Evolutionary conservation across 345 rosid species (phyloP).

Genomic region (Eucalyptus fibrosa): DNA sequence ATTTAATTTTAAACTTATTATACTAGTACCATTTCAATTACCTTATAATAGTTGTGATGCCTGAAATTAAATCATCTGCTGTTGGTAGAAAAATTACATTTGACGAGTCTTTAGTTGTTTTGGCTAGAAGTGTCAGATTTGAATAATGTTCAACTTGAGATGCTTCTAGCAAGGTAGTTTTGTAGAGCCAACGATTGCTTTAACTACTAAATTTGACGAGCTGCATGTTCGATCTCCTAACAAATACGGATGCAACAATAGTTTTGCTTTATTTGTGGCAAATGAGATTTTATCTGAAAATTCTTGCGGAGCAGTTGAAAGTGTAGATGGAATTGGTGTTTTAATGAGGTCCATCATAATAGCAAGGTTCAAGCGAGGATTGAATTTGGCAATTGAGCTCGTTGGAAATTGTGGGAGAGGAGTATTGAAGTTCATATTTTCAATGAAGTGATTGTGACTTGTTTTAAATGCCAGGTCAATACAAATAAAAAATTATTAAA

Average conservation of each 20-base stretch:
- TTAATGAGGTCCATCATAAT: no score
- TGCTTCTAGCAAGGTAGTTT: not conserved
- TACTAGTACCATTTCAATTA: no score
- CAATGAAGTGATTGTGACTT: no score
- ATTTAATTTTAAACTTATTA: no score
- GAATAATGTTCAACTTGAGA: not conserved
- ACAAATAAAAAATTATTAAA: accelerated
- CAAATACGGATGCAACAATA: no score
- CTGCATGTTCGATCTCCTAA: no score
- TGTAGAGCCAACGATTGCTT: not conserved
- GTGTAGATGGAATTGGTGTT: not conserved
- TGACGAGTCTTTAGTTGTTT: not conserved
- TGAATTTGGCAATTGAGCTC: not conserved
- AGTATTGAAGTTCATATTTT: not conserved
- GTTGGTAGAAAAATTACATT: not conserved
- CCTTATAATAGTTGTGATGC: no score
- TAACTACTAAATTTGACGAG: no score
- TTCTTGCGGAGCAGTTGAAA: accelerated
- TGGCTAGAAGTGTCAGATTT: not conserved
- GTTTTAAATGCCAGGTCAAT: accelerated
- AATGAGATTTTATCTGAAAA: not conserved
- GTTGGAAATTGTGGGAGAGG: no score
- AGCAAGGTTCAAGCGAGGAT: no score
- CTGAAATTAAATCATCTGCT: not conserved
- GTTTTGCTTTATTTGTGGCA: no score